Base-by-base conservation (phyloP, 768 basidiomycete genomes). In the Tylopilus intermedius region DNA sequence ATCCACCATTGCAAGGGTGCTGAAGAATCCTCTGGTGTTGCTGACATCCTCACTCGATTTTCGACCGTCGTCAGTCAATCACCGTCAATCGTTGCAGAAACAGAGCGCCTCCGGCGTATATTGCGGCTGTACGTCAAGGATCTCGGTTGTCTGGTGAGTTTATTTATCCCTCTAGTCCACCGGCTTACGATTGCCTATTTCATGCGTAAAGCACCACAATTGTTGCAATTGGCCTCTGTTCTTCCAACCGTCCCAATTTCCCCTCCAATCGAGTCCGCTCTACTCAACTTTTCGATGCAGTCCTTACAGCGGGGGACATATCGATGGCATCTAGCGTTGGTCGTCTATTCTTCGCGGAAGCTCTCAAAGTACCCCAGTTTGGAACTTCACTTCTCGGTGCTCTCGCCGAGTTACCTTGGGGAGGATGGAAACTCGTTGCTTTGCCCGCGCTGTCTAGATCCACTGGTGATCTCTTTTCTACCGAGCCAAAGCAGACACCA, bases 1-100 rank as follows among this genome's bases (percentile, higher is more conserved):
- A 81, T 88, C 18, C 94, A 95, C 62, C 91, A 95, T 60, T 84
- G 86, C 66, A 86, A 85, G 58, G 76, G 75, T 22, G 69, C 85
- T 0, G 82, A 86, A 22, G 78, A 84, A 45, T 91, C 88, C 63
- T 63, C 76, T 5, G 61, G 76, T 0, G 58, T 90, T 2, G 76
- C 78, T 2, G 81, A 88, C 15, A 58, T 79, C 9, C 63, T 82
- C 1, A 64, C 72, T 27, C 68, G 70, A 39, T 72, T 81, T 51
- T 56, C 63, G 13, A 40, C 59, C 1, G 37, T 56, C 14, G 51
- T 55, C 49, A 24, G 40, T 18, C 54, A 49, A n/a, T 5, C 39
- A 0, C 46, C 42, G 3, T 51, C 42, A n/a, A 55, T 32, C 22
- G 49, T 54, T 6, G 54, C 49, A 29, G 57, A 59, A 14, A 22